A percentile compares a stretch with the other conserved stretches of the same genome.
These are phyloP conservation scores for Ogataea nitratoaversa DNA, from an alignment of 805 yeast species.

Conservation along the genomic window DNA sequence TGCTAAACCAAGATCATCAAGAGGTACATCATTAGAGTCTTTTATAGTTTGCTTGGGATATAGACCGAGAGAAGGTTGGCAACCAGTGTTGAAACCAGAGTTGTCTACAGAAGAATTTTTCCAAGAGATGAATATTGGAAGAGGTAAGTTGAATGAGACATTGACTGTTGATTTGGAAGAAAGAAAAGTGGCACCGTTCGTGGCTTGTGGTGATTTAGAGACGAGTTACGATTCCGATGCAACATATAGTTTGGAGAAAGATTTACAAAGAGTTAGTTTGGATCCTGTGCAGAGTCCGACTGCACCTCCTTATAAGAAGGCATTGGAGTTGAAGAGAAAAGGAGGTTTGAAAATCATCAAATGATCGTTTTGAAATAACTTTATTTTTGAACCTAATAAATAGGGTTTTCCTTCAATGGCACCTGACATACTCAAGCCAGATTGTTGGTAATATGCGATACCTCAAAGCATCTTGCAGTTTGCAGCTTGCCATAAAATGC, in stretches of 20 bases:
- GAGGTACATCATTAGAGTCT: constrained; percentile 92
- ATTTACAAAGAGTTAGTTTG: constrained; percentile 43
- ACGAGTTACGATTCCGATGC: constrained; percentile 89
- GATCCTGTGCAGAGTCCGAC: constrained; percentile 96
- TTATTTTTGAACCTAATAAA: too few relatives aligned
- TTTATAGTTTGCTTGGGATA: constrained; percentile 91
- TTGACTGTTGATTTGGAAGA: constrained; percentile 54
- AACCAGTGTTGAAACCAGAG: constrained; percentile 50
- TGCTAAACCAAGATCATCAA: constrained; percentile 92
- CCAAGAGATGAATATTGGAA: constrained; percentile 56
- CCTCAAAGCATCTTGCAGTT: too few relatives aligned
- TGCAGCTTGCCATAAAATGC: too few relatives aligned
- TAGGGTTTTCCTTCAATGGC: too few relatives aligned
- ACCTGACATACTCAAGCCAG: too few relatives aligned
- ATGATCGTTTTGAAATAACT: constrained; percentile 2
- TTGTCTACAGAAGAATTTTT: constrained; percentile 79
- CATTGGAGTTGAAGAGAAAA: constrained; percentile 78
- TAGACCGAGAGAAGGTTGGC: constrained; percentile 80
- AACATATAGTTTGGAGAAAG: constrained; percentile 61
- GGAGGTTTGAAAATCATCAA: constrained; percentile 45
- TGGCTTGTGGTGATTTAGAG: constrained; percentile 91
- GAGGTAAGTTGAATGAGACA: constrained; percentile 44
- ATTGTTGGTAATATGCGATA: too few relatives aligned
- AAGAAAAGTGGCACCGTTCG: constrained; percentile 79
- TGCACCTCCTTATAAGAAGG: constrained; percentile 94